Evolutionary conservation across 768 basidiomycete genomes (phyloP), one percentile per base, ranked within the genome.

Genomic region (Coprinopsis strossmayeri): DNA sequence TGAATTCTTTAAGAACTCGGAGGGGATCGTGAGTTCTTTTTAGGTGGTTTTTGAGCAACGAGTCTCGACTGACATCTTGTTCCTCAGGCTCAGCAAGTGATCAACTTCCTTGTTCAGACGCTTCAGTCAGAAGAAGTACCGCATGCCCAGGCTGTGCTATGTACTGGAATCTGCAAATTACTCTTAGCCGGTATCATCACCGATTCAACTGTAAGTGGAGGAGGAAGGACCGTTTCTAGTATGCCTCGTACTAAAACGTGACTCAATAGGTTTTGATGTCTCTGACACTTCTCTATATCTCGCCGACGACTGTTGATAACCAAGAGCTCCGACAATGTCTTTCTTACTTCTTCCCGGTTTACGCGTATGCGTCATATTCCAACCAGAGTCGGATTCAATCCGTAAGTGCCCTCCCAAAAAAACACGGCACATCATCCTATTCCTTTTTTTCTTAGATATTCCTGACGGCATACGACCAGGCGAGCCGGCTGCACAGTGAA

Each of bases 271-370:
- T 69, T n/a, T 48, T 73, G 20, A 61, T 64, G 24, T 69, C 66
- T 50, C 62, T 78, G 10, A 62, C 73, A 1, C 50, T 76, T 17
- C 74, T 83, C 17, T 99, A 93, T 62, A 78, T 97, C 48, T 90
- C 91, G 0, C 90, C 92, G 0, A 81, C 85, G 38, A 96, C 94
- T 0, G 76, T 71, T 9, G 78, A 83, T 21, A 97, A 96, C 59
- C 84, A 87, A 54, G 81, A 89, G 54, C 72, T 97, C 15, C 76
- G 91, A 37, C 95, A 98, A 64, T 97, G 92, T 59, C 71, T 99
- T 12, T 83, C 91, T 3, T 97, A 96, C 63, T 97, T 98, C 74
- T 87, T 99, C 70, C 91, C 92, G 0, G 84, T 92, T 0, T 97
- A 90, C 61, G 90, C 91, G 61, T 96, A 89, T 64, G 91, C 93